These are phyloP conservation scores for Arachis stenosperma DNA, from an alignment of 306 rosid species.

Conservation along the genomic window DNA sequence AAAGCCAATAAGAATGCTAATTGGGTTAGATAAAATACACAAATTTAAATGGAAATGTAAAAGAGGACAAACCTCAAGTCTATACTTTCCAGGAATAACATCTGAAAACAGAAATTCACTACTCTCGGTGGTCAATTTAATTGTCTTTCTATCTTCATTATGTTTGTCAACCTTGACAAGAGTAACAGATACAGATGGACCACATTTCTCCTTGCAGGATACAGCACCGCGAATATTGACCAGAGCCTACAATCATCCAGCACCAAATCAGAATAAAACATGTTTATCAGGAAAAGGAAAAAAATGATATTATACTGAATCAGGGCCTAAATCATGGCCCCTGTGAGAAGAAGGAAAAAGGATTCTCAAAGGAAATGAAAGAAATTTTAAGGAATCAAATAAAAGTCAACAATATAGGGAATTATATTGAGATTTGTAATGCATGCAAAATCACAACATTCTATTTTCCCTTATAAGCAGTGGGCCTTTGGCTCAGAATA, in stretches of 20 bases:
- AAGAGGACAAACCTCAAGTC: conserved; percentile 68
- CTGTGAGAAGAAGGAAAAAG: conserved; percentile 3
- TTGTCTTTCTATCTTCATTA: conserved; percentile 58
- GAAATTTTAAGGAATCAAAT: conserved; percentile 22
- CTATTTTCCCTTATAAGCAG: no score
- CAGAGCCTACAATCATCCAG: conserved; percentile 63
- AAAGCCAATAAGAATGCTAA: conserved; percentile 13
- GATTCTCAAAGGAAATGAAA: conserved; percentile 30
- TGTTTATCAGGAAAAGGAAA: not conserved
- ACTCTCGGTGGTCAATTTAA: conserved; percentile 65
- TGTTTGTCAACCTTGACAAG: conserved; percentile 60
- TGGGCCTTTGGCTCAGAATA: no score
- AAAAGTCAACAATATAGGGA: conserved; percentile 1
- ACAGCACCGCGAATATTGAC: conserved; percentile 81
- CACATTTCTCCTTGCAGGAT: conserved; percentile 85
- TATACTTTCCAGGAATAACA: conserved; percentile 91
- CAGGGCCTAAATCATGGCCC: conserved; percentile 17
- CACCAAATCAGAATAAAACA: conserved; percentile 33
- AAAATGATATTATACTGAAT: not conserved
- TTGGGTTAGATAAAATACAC: conserved; percentile 10
- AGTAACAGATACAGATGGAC: conserved; percentile 74
- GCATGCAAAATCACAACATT: conserved; percentile 8
- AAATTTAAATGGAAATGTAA: conserved; percentile 29
- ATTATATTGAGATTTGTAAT: conserved; percentile 7
- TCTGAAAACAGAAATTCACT: conserved; percentile 65